Conservation (phyloP, 495 filamentous ascomycete species). For the Tuber borchii region DNA sequence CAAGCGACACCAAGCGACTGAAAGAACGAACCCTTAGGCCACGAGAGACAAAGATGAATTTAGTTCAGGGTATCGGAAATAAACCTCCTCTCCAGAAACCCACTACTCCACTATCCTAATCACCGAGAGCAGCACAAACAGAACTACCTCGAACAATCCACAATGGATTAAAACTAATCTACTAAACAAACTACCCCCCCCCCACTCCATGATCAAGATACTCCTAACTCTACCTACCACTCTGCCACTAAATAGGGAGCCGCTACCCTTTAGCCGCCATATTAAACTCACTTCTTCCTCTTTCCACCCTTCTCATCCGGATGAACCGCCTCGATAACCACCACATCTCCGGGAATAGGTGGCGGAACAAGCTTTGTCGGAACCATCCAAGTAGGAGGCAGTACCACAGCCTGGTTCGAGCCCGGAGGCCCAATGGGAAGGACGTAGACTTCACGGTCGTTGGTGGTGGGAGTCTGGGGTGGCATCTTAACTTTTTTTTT, state of each 20-base stretch:
- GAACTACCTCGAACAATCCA: not conserved
- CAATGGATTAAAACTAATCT: not conserved
- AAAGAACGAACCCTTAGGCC: not conserved
- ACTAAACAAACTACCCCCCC: not conserved
- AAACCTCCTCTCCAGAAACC: not conserved
- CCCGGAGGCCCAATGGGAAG: not conserved
- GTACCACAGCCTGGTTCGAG: not conserved
- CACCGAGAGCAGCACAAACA: not conserved
- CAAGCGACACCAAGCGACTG: too few relatives aligned
- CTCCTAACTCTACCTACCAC: not conserved
- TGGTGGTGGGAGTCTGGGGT: not conserved
- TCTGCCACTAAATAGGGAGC: too few relatives aligned
- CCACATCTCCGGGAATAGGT: not conserved
- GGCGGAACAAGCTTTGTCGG: not conserved
- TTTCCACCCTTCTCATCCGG: not conserved
- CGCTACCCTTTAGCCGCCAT: not conserved
- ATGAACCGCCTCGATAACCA: not conserved
- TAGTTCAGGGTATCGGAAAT: not conserved
- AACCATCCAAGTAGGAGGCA: not conserved
- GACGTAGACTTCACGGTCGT: not conserved
- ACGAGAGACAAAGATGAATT: not conserved
- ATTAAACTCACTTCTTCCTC: not conserved
- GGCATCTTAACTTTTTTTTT: not conserved
- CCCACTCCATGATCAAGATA: not conserved
- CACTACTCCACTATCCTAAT: not conserved